Percentiles rank a stretch among this genome's conserved stretches.
phyloP scores from a whole-genome alignment of 2,329 filamentous ascomycete species.

The Sporothrix luriei region DNA sequence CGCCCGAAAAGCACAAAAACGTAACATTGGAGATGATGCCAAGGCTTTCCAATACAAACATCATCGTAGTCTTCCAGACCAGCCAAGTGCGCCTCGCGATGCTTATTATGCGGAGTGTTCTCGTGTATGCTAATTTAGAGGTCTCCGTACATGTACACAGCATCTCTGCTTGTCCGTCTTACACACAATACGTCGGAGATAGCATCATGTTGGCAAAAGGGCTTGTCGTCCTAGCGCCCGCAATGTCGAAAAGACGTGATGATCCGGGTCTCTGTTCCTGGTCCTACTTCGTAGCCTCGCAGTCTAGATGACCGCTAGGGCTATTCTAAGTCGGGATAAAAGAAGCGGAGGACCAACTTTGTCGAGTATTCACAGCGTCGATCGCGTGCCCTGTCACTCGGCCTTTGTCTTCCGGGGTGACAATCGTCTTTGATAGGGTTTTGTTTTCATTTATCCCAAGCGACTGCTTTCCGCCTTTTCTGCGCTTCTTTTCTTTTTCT shows the following conservation, averaged over 20 bases:
- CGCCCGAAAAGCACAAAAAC: neutral
- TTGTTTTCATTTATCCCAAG: neutral
- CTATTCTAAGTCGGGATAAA: neutral
- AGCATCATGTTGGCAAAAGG: too few species aligned
- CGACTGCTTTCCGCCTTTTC: neutral
- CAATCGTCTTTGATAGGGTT: neutral
- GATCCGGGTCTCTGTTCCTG: constrained; percentile 9
- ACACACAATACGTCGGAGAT: neutral
- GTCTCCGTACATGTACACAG: neutral
- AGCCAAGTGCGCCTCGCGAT: neutral
- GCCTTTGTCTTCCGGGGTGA: too few species aligned
- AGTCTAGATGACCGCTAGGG: neutral
- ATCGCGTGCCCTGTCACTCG: neutral
- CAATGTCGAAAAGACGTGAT: constrained; percentile 7
- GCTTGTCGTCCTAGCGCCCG: constrained; percentile 19
- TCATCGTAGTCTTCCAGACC: neutral
- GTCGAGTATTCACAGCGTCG: neutral
- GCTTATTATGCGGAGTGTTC: neutral
- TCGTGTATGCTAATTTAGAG: neutral
- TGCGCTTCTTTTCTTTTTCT: constrained; percentile 9
- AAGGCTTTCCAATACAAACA: neutral
- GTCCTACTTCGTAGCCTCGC: too few species aligned
- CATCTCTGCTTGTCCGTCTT: neutral
- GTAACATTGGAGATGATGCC: neutral
- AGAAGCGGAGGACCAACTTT: neutral